Conservation (phyloP, 106 monocot species). For the Allium fistulosum region DNA sequence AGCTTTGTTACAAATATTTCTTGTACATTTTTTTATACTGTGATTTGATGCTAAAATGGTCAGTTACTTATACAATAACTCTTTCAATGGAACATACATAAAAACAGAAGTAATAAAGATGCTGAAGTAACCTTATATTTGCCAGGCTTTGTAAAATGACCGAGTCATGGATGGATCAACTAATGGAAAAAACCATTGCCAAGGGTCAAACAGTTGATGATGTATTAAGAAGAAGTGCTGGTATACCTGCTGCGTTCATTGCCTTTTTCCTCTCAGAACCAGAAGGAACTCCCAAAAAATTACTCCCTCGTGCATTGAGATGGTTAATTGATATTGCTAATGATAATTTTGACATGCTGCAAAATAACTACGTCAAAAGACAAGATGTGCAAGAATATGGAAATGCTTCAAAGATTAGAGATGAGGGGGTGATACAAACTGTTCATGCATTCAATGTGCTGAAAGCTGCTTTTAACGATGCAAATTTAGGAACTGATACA, state of each 20-base stretch:
- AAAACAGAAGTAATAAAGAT: too few species aligned
- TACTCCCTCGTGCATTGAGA: constrained; percentile 68
- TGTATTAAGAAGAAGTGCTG: constrained; percentile 91
- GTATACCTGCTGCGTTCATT: constrained; percentile 96
- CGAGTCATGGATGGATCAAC: constrained; percentile 82
- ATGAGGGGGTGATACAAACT: constrained; percentile 87
- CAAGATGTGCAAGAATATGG: constrained; percentile 6
- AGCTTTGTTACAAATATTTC: too few species aligned
- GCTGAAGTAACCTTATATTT: constrained; percentile 6
- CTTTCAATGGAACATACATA: too few species aligned
- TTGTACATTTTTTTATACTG: too few species aligned
- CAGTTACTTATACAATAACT: too few species aligned
- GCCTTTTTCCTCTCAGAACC: constrained; percentile 94
- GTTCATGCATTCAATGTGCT: constrained; percentile 98
- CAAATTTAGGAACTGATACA: constrained; percentile 86
- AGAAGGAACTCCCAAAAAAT: constrained; percentile 88
- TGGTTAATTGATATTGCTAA: constrained; percentile 73
- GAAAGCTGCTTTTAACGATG: constrained; percentile 91
- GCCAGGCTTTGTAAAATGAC: constrained; percentile 88
- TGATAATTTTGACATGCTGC: constrained; percentile 43
- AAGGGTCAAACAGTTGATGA: constrained; percentile 97
- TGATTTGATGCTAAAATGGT: too few species aligned
- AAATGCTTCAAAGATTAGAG: constrained; percentile 50
- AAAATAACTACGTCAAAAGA: constrained; percentile 14
- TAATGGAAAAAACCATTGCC: constrained; percentile 76